Base-by-base conservation (phyloP, 495 filamentous ascomycete genomes). In the Talaromyces proteolyticus region DNA sequence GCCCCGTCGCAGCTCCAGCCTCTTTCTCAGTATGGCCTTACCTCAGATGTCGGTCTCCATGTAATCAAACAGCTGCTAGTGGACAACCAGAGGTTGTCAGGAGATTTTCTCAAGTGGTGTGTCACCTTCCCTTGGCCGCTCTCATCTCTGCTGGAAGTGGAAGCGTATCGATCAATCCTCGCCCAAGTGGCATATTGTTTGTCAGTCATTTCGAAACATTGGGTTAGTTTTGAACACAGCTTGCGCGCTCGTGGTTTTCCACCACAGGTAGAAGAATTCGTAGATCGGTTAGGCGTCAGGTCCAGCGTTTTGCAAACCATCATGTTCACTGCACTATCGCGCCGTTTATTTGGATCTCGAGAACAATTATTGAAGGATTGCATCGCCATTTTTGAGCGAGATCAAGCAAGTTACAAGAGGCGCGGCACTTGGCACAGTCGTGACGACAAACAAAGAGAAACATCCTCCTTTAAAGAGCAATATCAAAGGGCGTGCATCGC, bases 181-280 rank as follows among this genome's bases (percentile, higher is more conserved):
- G 19, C 42, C 4, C 55, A 65, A 19, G 65, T 68, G 18, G 60
- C 57, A 26, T 42, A 44, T 48, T 73, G 73, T 25, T 56, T 76
- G 44, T 51, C 16, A 61, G 70, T 44, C 29, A 71, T 70, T 14
- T 49, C 50, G n/a, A 53, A 47, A 16, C 24, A 58, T 4, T 74
- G 66, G 65, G 20, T 12, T 5, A 2, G 19, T 1, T 63, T 76
- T 44, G 55, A 57, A 12, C 38, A 50, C 18, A 44, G 39, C 6
- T 51, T 66, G 21, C 81, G 55, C 46, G 53, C 7, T 10, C 59
- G 44, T 45, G 59, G 60, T 58, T 84, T 77, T 57, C 86, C 86
- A 18, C 78, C 80, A 8, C 60, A 86, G 6, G 72, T 84, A 26
- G 71, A 74, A 38, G 86, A 90, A 59, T 62, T 89, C 1, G 53